Percentiles rank a stretch among this genome's conserved stretches.
Conservation (phyloP, 2,329 filamentous ascomycete genomes). For the Fusarium heterosporum region DNA sequence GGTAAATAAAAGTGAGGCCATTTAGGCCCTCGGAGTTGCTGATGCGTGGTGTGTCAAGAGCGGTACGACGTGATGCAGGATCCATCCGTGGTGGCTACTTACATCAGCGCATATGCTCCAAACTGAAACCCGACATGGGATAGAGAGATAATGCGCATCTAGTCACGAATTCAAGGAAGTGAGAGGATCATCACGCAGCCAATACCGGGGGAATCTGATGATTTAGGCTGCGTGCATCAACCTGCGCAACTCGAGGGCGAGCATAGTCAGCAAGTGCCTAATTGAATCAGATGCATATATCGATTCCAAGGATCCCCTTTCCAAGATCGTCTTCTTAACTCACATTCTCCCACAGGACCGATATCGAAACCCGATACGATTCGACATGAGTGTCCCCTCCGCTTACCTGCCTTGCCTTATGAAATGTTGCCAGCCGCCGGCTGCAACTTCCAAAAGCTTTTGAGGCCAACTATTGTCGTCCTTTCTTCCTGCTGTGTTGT, state of each 20-base stretch:
- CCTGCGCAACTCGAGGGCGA: constrained; percentile 17
- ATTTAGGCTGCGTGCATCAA: constrained; percentile 33
- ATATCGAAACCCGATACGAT: constrained; percentile 22
- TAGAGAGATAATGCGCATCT: background rate
- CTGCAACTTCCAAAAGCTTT: constrained; percentile 20
- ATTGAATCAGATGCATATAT: constrained; percentile 33
- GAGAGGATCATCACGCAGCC: constrained; percentile 14
- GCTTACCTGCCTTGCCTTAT: constrained; percentile 18
- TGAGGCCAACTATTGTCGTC: constrained; percentile 36
- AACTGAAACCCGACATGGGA: constrained; percentile 13
- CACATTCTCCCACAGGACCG: constrained; percentile 34
- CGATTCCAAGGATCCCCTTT: constrained; percentile 29
- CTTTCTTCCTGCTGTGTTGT: constrained; percentile 14
- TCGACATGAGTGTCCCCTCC: constrained; percentile 21
- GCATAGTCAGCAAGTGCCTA: constrained; percentile 21
- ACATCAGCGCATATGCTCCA: background rate
- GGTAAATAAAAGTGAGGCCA: constrained; percentile 20
- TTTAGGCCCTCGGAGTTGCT: constrained; percentile 19
- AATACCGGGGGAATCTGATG: constrained; percentile 20
- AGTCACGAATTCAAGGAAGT: background rate
- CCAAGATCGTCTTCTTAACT: constrained; percentile 41
- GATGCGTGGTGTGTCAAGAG: constrained; percentile 26
- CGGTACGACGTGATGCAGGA: constrained; percentile 19
- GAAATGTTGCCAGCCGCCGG: constrained; percentile 30
- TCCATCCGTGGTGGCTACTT: constrained; percentile 9